These are phyloP conservation scores for Pontederia crassipes DNA, from an alignment of 176 grass and related monocot genomes.

Conservation along the genomic window DNA sequence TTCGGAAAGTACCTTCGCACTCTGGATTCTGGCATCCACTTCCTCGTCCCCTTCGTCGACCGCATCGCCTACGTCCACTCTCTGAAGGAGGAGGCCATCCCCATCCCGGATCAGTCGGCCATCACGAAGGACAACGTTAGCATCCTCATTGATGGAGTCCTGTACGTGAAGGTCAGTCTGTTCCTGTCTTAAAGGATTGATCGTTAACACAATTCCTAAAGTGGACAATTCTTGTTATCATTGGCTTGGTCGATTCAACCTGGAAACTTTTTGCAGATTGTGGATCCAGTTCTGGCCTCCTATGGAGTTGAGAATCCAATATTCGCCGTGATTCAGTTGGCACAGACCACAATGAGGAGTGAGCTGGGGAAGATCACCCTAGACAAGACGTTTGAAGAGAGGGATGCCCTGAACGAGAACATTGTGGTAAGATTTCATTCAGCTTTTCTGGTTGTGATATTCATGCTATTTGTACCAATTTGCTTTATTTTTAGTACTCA, in stretches of 20 bases:
- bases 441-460: too few relatives aligned
- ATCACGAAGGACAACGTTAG: constrained; percentile 95
- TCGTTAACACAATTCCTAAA: too few relatives aligned
- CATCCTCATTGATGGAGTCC: constrained; percentile 79
- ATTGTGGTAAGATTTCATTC: constrained; percentile 63
- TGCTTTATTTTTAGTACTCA: too few relatives aligned
- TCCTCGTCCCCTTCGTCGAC: constrained; percentile 64
- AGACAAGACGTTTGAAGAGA: constrained; percentile 89
- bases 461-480: too few relatives aligned
- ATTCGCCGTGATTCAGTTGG: constrained; percentile 74
- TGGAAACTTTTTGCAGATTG: constrained; percentile 42
- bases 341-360: constrained; percentile 94
- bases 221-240: background rate
- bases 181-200: too few relatives aligned
- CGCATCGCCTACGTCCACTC: constrained; percentile 90
- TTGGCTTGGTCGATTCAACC: background rate
- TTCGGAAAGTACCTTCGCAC: constrained; percentile 82
- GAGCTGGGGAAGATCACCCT: constrained; percentile 93
- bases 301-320: constrained; percentile 92
- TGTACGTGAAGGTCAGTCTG: constrained; percentile 70
- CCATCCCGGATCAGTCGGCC: constrained; percentile 77
- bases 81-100: constrained; percentile 96
- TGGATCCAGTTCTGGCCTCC: constrained; percentile 78
- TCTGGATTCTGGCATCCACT: constrained; percentile 71
- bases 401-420: constrained; percentile 69